phyloP scores from a whole-genome alignment of 345 rosid genomes.

The Psidium friedrichsthalianum region DNA sequence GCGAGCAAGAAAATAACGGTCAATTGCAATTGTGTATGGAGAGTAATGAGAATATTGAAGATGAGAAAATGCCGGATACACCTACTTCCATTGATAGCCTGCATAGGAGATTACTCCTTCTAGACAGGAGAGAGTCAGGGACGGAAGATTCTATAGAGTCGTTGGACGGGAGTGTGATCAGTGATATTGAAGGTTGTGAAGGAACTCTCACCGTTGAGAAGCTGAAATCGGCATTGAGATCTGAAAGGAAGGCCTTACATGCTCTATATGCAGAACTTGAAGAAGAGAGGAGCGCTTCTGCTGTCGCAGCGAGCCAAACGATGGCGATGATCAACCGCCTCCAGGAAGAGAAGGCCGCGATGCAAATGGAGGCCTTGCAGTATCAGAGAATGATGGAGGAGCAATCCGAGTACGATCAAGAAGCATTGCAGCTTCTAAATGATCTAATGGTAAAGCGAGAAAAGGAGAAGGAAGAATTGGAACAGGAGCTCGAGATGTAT shows the following conservation, averaged over 20 bases:
- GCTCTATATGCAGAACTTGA: conserved; percentile 72
- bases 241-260: conserved; percentile 59
- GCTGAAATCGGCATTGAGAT: conserved; percentile 45
- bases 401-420: conserved; percentile 90
- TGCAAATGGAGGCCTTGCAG: conserved; percentile 99
- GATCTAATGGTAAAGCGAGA: conserved; percentile 78
- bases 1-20: neutral
- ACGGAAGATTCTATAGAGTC: conserved; percentile 37
- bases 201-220: conserved; percentile 48
- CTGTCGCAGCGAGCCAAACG: conserved; percentile 80
- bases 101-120: conserved; percentile 41
- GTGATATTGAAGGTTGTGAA: conserved; percentile 44
- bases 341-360: conserved; percentile 95
- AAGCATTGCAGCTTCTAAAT: conserved; percentile 83
- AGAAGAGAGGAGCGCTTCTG: conserved; percentile 95
- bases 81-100: conserved; percentile 43
- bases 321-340: conserved; percentile 99
- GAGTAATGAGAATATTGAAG: conserved; percentile 37
- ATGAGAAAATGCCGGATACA: conserved; percentile 57
- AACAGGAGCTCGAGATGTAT: conserved; percentile 58
- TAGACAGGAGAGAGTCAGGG: conserved; percentile 40
- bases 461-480: conserved; percentile 68
- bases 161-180: conserved; percentile 45
- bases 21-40: conserved; percentile 16
- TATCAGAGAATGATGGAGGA: conserved; percentile 99